Conservation (phyloP, 345 rosid species). For the Carallia brachiata region DNA sequence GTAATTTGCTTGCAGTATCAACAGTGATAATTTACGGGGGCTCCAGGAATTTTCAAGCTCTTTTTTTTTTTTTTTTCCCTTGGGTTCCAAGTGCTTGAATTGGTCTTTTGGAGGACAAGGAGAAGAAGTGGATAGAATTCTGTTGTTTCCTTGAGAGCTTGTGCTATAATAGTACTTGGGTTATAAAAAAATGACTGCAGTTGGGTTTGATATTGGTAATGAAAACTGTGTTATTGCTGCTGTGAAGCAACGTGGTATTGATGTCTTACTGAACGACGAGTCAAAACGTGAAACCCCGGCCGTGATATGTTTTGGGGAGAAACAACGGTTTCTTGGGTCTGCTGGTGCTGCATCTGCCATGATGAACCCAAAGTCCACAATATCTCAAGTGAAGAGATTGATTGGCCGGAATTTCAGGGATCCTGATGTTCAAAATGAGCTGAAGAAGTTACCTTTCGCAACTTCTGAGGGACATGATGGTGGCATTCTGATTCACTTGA, state of each 20-base stretch:
- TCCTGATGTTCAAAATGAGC: conserved; percentile 46
- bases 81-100: background rate
- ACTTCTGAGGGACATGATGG: conserved; percentile 43
- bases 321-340: conserved; percentile 54
- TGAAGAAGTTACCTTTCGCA: conserved; percentile 43
- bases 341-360: conserved; percentile 52
- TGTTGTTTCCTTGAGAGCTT: conserved; percentile 4
- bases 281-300: conserved; percentile 59
- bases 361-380: conserved; percentile 50
- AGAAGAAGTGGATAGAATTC: conserved; percentile 8
- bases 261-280: conserved; percentile 75
- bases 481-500: conserved; percentile 45
- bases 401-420: conserved; percentile 44
- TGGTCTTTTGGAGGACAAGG: background rate
- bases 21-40: background rate
- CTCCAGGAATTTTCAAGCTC: background rate
- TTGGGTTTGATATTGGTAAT: conserved; percentile 76
- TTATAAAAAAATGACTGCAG: conserved; percentile 55
- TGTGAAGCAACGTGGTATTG: conserved; percentile 68
- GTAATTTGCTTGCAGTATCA: conserved; percentile 6
- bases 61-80: background rate
- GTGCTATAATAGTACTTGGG: conserved; percentile 5
- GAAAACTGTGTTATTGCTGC: conserved; percentile 79
- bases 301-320: conserved; percentile 54
- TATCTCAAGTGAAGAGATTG: conserved; percentile 56